Conservation (phyloP, 108 stramenopile species). For the Conticribra weissflogii region DNA sequence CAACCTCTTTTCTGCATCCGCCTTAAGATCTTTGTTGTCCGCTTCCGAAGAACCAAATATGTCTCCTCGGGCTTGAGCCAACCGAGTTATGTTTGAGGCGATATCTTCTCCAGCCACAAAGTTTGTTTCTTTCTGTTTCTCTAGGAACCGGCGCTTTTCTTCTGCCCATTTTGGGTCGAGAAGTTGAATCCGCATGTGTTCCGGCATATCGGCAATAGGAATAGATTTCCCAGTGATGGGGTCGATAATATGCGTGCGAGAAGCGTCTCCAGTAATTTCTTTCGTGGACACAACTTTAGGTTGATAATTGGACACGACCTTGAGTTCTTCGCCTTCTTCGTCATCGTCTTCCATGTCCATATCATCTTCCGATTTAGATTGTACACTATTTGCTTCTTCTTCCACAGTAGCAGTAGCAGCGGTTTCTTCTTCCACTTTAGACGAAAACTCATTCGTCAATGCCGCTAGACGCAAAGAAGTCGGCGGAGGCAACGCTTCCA, state of each 20-base stretch:
- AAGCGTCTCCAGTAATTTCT: constrained; percentile 48
- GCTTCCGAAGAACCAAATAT: constrained; percentile 55
- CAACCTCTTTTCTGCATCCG: constrained; percentile 54
- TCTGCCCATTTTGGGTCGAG: constrained; percentile 97
- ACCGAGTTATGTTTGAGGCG: constrained; percentile 82
- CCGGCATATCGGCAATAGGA: constrained; percentile 83
- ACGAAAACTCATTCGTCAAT: constrained; percentile 27
- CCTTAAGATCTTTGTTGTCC: constrained; percentile 47
- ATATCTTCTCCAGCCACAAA: constrained; percentile 90
- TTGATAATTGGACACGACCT: constrained; percentile 89
- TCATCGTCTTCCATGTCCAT: constrained; percentile 79
- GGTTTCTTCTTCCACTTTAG: constrained; percentile 14
- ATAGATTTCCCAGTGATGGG: constrained; percentile 94
- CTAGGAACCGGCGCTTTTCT: constrained; percentile 84
- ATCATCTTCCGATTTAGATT: constrained; percentile 39
- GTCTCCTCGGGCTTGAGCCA: constrained; percentile 56
- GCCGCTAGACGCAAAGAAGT: constrained; percentile 60
- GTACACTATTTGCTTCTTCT: constrained; percentile 46
- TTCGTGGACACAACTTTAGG: constrained; percentile 89
- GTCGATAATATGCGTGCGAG: constrained; percentile 83
- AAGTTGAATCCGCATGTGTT: constrained; percentile 98
- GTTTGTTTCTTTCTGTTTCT: constrained; percentile 94
- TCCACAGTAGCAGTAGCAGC: constrained; percentile 20
- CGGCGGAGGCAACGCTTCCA: constrained; percentile 76
- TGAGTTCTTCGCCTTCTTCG: constrained; percentile 81